Base-by-base conservation (phyloP, 2,329 filamentous ascomycete genomes). In the Aspergillus ibericus region DNA sequence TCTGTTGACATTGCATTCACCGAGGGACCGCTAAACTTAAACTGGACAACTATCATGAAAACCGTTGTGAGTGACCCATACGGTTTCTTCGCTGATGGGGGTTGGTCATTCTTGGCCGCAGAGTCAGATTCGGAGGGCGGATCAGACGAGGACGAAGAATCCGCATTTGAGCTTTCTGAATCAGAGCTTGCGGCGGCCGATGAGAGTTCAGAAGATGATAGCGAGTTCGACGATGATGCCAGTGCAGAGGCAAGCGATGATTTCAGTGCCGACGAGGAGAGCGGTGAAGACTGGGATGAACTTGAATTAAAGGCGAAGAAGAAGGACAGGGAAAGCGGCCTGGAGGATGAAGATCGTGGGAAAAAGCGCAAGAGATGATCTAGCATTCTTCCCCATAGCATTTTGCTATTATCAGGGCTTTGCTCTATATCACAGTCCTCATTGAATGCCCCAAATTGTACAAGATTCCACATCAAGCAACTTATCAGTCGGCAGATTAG, bases 21-120 rank as follows among this genome's bases (percentile, higher is more conserved):
- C 12, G 96, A 99, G 77, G 95, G 95, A 58, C 95, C 93, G 1
- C 86, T 99, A 66, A 99, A 99, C 80, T 83, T 99, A 58, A 98
- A 98, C 82, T 99, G 95, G 95, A 90, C 91, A 10, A 96, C 93
- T 15, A 99, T 99, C 72, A 99, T 99, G 92, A 99, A 99, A 83
- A 99, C 95, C 0, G 93, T 99, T 25, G 93, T 90, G 18, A 88
- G 90, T 35, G 93, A 99, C 72, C 91, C 95, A 2, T 93, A 99
- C 73, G 86, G 89, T 67, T 99, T 99, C 85, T 99, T 97, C 76
- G 86, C 84, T 4, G 93, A 98, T 64, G 95, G 96, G 32, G 95
- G 95, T 47, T 99, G 95, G 95, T 89, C 87, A 1, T 98, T 99
- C 84, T 76, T 99, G 59, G 88, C 88, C 55, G 88, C 88, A 35